A percentile compares a stretch with the other conserved stretches of the same genome.
Conservation (phyloP, 2,329 filamentous ascomycete species). For the Aspergillus brasiliensis region DNA sequence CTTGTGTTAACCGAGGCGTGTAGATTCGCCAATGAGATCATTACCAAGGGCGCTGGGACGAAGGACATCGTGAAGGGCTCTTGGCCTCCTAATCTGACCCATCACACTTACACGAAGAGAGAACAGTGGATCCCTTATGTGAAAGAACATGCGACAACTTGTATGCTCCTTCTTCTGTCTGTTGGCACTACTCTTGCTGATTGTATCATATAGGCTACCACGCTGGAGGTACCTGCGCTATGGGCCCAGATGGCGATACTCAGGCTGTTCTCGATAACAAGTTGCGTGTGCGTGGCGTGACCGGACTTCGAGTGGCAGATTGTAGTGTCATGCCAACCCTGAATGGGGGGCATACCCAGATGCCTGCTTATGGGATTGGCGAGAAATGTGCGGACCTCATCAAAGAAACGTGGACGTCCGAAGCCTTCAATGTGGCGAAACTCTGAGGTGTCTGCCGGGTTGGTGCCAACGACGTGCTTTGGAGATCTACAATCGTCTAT, state of each 20-base stretch:
- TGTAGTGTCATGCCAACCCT: conserved; percentile 56
- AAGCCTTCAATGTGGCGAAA: background rate
- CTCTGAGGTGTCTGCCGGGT: background rate
- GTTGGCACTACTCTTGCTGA: background rate
- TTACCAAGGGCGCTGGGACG: conserved; percentile 60
- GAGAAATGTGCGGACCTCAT: conserved; percentile 58
- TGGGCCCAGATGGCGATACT: conserved; percentile 53
- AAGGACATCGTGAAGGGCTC: conserved; percentile 61
- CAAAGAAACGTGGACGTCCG: conserved; percentile 39
- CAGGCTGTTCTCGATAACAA: conserved; percentile 57
- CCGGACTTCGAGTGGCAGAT: conserved; percentile 57
- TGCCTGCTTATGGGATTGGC: conserved; percentile 61
- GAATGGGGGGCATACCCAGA: conserved; percentile 57
- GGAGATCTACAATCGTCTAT: no score
- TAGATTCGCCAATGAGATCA: conserved; percentile 61
- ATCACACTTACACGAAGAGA: conserved; percentile 56
- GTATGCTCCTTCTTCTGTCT: conserved; percentile 40
- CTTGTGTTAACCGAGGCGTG: conserved; percentile 63
- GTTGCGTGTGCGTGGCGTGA: conserved; percentile 56
- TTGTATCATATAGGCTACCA: conserved; percentile 51
- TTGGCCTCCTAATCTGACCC: conserved; percentile 57
- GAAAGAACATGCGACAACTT: conserved; percentile 62
- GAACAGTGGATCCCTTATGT: conserved; percentile 63
- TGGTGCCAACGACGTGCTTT: no score
- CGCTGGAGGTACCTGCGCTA: conserved; percentile 59